These are phyloP conservation scores for Aspergillus texensis DNA, from an alignment of 2,329 filamentous ascomycete species.

Conservation along the genomic window DNA sequence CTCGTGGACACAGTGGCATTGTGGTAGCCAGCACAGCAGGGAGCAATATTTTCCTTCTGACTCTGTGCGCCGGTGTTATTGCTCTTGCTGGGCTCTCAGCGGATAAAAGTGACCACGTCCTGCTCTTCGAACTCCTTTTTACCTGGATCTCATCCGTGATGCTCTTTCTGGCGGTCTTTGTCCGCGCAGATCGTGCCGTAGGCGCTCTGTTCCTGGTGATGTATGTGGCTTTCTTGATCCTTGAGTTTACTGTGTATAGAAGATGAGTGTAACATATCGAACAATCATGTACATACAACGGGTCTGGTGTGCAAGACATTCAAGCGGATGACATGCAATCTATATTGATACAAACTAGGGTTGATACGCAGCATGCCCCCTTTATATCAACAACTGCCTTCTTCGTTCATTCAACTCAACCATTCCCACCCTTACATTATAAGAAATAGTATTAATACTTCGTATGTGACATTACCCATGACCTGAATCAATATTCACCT, in stretches of 20 bases:
- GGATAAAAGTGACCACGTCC: slow-evolving; percentile 18
- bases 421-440: too few relatives aligned
- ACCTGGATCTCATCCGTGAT: slow-evolving; percentile 25
- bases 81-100: slow-evolving; percentile 13
- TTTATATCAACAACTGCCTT: too few relatives aligned
- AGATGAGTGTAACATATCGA: not conserved
- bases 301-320: too few relatives aligned
- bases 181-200: slow-evolving; percentile 14
- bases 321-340: too few relatives aligned
- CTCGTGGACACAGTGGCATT: slow-evolving; percentile 52
- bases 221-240: slow-evolving; percentile 38
- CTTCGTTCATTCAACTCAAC: too few relatives aligned
- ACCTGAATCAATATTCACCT: too few relatives aligned
- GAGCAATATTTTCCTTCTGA: slow-evolving; percentile 59
- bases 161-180: slow-evolving; percentile 19
- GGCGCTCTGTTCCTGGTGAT: slow-evolving; percentile 33
- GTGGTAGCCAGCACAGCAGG: slow-evolving; percentile 57
- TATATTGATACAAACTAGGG: too few relatives aligned
- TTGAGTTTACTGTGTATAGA: slow-evolving; percentile 35
- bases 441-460: too few relatives aligned
- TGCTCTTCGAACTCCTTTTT: slow-evolving; percentile 27
- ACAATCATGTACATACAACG: too few relatives aligned
- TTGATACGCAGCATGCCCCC: too few relatives aligned
- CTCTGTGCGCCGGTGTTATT: slow-evolving; percentile 49
- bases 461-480: too few relatives aligned